These are phyloP conservation scores for Fusarium robinianum DNA, from an alignment of 2,329 filamentous ascomycete genomes.

Conservation along the genomic window DNA sequence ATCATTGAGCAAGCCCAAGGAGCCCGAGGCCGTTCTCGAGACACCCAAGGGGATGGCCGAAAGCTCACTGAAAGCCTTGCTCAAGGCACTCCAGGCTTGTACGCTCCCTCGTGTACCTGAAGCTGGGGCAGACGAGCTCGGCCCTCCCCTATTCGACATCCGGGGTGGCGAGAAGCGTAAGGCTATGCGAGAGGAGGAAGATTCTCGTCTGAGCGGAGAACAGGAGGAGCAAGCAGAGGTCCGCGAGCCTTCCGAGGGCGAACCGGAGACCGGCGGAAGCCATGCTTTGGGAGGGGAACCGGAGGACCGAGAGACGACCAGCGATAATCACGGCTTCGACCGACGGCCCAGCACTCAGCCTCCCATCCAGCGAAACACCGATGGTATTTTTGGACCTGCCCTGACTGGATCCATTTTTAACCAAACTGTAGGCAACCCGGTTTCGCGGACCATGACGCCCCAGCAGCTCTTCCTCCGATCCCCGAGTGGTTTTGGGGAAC, in stretches of 20 bases:
- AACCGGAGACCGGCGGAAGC: conserved; percentile 79
- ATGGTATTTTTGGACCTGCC: conserved; percentile 59
- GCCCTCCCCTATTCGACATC: conserved; percentile 79
- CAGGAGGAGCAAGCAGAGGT: conserved; percentile 54
- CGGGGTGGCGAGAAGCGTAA: conserved; percentile 82
- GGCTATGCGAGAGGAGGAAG: conserved; percentile 74
- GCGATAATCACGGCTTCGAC: conserved; percentile 56
- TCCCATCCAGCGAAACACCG: conserved; percentile 70
- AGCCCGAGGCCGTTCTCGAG: conserved; percentile 19
- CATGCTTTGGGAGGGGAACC: conserved; percentile 90
- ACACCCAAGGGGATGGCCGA: conserved; percentile 23
- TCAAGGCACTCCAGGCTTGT: conserved; percentile 46
- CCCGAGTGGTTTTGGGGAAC: conserved; percentile 61
- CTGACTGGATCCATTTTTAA: conserved; percentile 53
- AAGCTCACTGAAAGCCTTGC: conserved; percentile 41
- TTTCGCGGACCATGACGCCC: conserved; percentile 75
- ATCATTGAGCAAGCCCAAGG: conserved; percentile 20
- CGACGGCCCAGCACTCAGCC: conserved; percentile 73
- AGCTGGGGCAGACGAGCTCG: conserved; percentile 30
- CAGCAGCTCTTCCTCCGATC: conserved; percentile 75
- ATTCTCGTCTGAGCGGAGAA: conserved; percentile 52
- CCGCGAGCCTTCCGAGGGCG: conserved; percentile 66
- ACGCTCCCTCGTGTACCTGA: conserved; percentile 36
- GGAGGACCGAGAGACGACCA: conserved; percentile 70
- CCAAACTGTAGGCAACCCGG: conserved; percentile 55